Evolutionary conservation across 495 filamentous ascomycete genomes (phyloP), one percentile per base, ranked within the genome.

Genomic region (Lasiosphaeriaceae sp.): DNA sequence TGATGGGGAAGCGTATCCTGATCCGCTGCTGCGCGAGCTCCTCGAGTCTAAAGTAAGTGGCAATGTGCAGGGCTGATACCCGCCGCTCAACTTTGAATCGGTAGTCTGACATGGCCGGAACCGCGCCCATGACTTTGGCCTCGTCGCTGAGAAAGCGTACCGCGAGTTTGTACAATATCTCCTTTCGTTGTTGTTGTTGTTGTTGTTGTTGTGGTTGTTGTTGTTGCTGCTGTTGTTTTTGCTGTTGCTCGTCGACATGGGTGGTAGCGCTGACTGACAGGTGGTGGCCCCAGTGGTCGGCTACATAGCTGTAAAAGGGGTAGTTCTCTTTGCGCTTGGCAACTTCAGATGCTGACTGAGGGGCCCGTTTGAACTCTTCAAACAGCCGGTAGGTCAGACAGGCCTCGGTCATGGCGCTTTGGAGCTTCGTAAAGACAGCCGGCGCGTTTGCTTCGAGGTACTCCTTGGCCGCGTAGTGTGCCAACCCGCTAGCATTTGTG

Each of bases 1-100:
- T 24, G 26, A 34, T 19, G 2, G 2, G 2, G 12, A n/a, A 50
- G 47, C 22, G 2, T 4, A 14, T 26, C 22, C 31, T 50, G 47
- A 50, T 11, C 7, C 26, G n/a, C 2, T 5, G 9, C 21, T 22
- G 22, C 11, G 22, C 14, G 22, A 50, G 47, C n/a, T 20, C 7
- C 21, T 50, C 47, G 26, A 50, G 47, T 2, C 47, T 22, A 50
- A 50, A 50, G 19, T 50, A 50, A 11, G 47, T 22, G 16, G 47
- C 47, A 5, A 50, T 24, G 19, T 50, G 47, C 47, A 50, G 19
- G 3, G 47, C 11, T 2, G 12, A 29, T 2, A 50, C 26, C 4
- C 29, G 6, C 2, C 7, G 3, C 47, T 50, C 47, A 8, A 11
- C 31, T 3, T 7, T 8, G 23, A 50, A 50, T 2, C 47, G 21